Evolutionary conservation across 495 filamentous ascomycete genomes (phyloP).

Genomic region (Xeromyces bisporus): DNA sequence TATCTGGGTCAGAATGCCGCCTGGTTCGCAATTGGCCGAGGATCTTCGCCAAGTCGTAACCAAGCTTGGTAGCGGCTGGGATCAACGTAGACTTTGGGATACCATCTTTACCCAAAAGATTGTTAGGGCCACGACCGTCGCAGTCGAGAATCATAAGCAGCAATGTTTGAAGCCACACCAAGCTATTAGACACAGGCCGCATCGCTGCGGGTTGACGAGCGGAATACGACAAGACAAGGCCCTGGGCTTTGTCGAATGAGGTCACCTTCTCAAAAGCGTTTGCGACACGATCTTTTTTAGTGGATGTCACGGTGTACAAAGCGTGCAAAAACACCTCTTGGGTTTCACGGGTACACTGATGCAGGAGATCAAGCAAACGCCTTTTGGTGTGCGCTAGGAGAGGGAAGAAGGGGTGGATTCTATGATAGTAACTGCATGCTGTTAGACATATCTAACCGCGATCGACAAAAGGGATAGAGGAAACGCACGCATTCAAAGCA

Average conservation of each 20-base stretch:
- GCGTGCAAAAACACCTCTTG: slow-evolving; percentile 59
- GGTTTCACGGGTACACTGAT: slow-evolving; percentile 39
- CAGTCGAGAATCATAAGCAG: slow-evolving; percentile 30
- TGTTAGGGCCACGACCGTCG: slow-evolving; percentile 28
- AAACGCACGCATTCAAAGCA: slow-evolving; percentile 25
- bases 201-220: slow-evolving; percentile 30
- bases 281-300: slow-evolving; percentile 20
- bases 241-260: slow-evolving; percentile 27
- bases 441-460: slow-evolving; percentile 6
- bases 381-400: slow-evolving; percentile 51
- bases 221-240: slow-evolving; percentile 32
- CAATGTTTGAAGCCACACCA: slow-evolving; percentile 27
- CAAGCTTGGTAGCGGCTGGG: slow-evolving; percentile 24
- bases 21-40: slow-evolving; percentile 23
- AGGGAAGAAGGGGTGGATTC: slow-evolving; percentile 59
- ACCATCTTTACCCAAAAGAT: slow-evolving; percentile 26
- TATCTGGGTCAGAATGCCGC: slow-evolving; percentile 28
- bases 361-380: slow-evolving; percentile 41
- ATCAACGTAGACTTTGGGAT: slow-evolving; percentile 26
- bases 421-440: slow-evolving; percentile 42
- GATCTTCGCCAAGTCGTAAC: slow-evolving; percentile 24
- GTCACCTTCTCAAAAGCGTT: slow-evolving; percentile 23
- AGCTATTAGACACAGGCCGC: slow-evolving; percentile 19
- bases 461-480: neutral
- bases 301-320: slow-evolving; percentile 34